These are phyloP conservation scores for Aspergillus hancockii DNA, from an alignment of 495 filamentous ascomycete genomes.

Conservation along the genomic window DNA sequence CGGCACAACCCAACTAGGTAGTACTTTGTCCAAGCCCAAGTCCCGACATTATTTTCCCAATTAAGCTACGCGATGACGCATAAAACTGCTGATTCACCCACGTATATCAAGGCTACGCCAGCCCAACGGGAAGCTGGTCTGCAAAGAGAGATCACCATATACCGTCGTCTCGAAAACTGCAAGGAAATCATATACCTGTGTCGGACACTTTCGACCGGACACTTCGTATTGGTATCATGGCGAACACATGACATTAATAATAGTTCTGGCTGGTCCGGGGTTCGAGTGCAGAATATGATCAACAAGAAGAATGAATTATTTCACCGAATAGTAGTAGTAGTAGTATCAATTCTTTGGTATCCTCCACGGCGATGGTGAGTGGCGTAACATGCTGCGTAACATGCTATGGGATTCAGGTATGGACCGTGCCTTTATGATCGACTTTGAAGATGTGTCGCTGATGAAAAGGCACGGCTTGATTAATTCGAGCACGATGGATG, in stretches of 20 bases:
- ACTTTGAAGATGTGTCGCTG: conserved; percentile 15
- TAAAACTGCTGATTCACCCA: no score
- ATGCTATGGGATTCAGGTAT: conserved; percentile 23
- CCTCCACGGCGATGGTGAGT: conserved; percentile 24
- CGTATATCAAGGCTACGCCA: conserved; percentile 30
- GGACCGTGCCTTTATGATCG: conserved; percentile 21
- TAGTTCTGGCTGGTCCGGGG: conserved; percentile 31
- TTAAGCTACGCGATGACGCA: conserved; percentile 33
- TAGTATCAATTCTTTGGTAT: conserved; percentile 15
- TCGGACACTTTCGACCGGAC: conserved; percentile 22
- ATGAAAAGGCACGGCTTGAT: no score
- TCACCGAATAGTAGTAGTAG: no score
- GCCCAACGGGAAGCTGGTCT: conserved; percentile 25
- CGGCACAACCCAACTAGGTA: no score
- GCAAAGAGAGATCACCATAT: conserved; percentile 28
- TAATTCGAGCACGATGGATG: not conserved
- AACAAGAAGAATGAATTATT: conserved; percentile 24
- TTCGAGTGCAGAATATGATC: conserved; percentile 22
- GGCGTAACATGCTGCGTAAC: conserved; percentile 30
- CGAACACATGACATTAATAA: conserved; percentile 26
- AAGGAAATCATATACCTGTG: conserved; percentile 26
- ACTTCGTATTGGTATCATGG: conserved; percentile 31
- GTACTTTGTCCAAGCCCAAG: no score
- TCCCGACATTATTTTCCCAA: conserved; percentile 28
- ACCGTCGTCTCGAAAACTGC: conserved; percentile 21